These are phyloP conservation scores for Raphidocelis subcapitata DNA, from an alignment of 139 green algal species.

Conservation along the genomic window DNA sequence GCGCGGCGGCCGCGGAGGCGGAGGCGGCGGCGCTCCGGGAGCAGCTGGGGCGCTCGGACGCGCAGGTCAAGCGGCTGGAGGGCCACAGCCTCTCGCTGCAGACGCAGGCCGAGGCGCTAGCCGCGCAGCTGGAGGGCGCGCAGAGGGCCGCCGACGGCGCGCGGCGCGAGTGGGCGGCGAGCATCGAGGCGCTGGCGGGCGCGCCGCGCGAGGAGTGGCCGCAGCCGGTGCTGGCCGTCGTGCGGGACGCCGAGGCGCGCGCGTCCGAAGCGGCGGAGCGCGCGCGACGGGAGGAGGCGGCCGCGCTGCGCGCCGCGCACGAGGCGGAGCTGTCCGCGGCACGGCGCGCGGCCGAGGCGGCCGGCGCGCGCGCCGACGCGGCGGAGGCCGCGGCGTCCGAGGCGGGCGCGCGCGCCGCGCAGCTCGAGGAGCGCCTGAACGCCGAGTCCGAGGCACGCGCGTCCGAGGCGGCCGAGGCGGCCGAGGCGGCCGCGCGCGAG, in stretches of 20 bases:
- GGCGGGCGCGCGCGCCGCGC: not conserved
- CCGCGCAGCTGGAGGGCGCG: constrained; percentile 2
- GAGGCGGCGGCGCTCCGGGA: constrained; percentile 14
- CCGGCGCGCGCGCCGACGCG: constrained; percentile 2
- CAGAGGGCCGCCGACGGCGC: constrained; percentile 10
- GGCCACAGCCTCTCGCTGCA: constrained; percentile 10
- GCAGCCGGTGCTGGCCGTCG: constrained; percentile 17
- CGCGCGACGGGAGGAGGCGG: not conserved
- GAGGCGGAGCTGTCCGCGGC: constrained; percentile 21
- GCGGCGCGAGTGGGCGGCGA: not conserved
- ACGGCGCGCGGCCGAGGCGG: constrained; percentile 2
- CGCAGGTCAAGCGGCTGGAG: constrained; percentile 20
- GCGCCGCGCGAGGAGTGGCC: constrained; percentile 34
- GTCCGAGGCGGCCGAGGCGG: not conserved
- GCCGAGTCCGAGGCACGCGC: constrained; percentile 1
- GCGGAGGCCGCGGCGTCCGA: constrained; percentile 16
- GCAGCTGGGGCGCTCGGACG: constrained; percentile 16
- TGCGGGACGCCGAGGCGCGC: constrained; percentile 20
- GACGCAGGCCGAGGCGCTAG: constrained; percentile 6
- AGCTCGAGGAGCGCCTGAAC: not conserved
- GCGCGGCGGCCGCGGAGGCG: constrained; percentile 1
- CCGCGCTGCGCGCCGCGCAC: constrained; percentile 4
- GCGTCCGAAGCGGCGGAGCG: not conserved
- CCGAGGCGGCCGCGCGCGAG: constrained; percentile 9
- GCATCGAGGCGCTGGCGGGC: constrained; percentile 21